Conservation (phyloP, 1,139 yeast genomes). For the Eremothecium sinecaudum region DNA sequence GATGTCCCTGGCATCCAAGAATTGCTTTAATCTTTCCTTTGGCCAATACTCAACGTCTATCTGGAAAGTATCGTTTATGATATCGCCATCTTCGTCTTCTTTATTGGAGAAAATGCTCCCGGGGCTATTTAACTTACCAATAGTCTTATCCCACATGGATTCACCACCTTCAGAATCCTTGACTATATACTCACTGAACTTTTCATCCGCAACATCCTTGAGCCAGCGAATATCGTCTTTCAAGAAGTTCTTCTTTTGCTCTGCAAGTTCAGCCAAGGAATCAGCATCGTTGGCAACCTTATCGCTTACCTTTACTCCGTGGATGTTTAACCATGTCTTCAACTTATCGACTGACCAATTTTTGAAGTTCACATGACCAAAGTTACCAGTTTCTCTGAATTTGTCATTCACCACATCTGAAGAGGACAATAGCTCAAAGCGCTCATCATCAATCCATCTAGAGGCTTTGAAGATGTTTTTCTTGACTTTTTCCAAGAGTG, state of each 20-base stretch:
- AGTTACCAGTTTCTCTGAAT: conserved; percentile 35
- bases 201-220: conserved; percentile 28
- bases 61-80: conserved; percentile 39
- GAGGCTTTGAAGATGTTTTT: conserved; percentile 38
- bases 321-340: conserved; percentile 40
- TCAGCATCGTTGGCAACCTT: conserved; percentile 31
- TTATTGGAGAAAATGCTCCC: conserved; percentile 2
- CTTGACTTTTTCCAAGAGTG: conserved; percentile 37
- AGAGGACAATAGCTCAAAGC: conserved; percentile 34
- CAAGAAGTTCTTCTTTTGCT: conserved; percentile 30
- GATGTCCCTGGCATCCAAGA: conserved; percentile 44
- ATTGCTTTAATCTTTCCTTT: conserved; percentile 41
- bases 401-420: conserved; percentile 33
- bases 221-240: conserved; percentile 37
- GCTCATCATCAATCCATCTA: conserved; percentile 32
- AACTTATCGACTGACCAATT: conserved; percentile 41
- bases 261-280: conserved; percentile 34
- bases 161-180: conserved; percentile 19
- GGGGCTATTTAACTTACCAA: conserved; percentile 12
- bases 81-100: conserved; percentile 24
- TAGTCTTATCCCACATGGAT: conserved; percentile 19
- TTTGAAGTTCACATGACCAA: conserved; percentile 40
- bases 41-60: conserved; percentile 42
- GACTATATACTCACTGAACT: conserved; percentile 30
- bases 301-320: conserved; percentile 35